Evolutionary conservation across 169 alveolate species (phyloP), one percentile per base, ranked within the genome.

Genomic region (Eimeria tenella): DNA sequence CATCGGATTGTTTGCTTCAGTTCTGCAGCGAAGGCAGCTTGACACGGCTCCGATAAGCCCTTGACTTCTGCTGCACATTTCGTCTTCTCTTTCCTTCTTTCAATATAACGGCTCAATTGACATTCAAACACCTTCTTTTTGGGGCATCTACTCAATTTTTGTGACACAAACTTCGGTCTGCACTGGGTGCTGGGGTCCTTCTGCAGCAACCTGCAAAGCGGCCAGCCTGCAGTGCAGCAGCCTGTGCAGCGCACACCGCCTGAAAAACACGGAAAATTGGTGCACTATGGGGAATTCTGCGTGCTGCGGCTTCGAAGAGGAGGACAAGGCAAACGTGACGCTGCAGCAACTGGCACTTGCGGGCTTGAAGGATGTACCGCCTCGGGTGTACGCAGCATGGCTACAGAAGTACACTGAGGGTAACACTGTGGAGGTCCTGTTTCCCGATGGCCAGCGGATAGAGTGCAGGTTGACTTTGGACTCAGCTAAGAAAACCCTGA

Each of bases 401-500:
- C 8, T 87, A 49, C 68, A 71, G 21, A 74, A 53, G 19, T 87
- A 87, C 71, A 75, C 49, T 42, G 62, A 21, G 17, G 93, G 93
- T 5, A 79, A 42, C 86, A 56, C 53, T 31, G 81, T 87, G 71
- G 93, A 87, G 68, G 93, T 87, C 1, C 52, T 87, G 50, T 87
- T 87, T 55, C 93, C 93, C 53, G 93, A 87, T 42, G 93, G 93
- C 3, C 93, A 87, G 58, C 86, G 93, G 15, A 87, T 87, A 3
- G 93, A 71, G 62, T 87, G 93, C 42, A 87, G 71, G 74, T n/a
- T 87, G 23, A 87, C 81, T 5, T 42, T 87, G 8, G 93, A 87
- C 50, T 13, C 73, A 9, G 73, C 73, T 0, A 68, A 71, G 25
- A 87, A 74, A 9, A 17, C 53, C 62, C 50, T 87, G 68, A 68